Conservation (phyloP, 2,329 filamentous ascomycete species). For the Chrysoporthe puriensis region DNA sequence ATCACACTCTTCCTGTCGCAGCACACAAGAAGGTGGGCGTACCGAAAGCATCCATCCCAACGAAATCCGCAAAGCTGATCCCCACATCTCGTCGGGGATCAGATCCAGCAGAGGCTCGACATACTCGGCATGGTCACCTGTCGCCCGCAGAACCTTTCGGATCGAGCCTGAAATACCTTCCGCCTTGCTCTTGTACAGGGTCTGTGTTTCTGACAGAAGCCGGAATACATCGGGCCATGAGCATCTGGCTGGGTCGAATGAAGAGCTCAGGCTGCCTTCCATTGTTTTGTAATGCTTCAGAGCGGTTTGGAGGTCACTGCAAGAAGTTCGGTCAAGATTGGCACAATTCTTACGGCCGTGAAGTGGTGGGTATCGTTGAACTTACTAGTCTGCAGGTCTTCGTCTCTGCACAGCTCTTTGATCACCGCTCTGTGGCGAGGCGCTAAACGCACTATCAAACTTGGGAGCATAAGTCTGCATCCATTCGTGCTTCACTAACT, state of each 20-base stretch:
- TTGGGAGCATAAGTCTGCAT: neutral
- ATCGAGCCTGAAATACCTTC: neutral
- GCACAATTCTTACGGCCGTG: neutral
- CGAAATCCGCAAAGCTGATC: neutral
- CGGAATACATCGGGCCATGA: neutral
- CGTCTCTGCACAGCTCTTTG: neutral
- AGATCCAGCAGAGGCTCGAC: neutral
- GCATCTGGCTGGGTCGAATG: neutral
- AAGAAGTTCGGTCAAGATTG: neutral
- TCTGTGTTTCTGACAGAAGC: neutral
- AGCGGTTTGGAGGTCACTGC: neutral
- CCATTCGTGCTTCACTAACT: neutral
- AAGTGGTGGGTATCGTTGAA: neutral
- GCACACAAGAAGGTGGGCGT: neutral
- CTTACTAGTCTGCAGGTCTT: neutral
- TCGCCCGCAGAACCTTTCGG: neutral
- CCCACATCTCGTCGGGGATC: neutral
- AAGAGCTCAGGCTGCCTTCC: neutral
- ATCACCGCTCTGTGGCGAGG: neutral
- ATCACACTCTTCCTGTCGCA: neutral
- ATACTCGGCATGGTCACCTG: neutral
- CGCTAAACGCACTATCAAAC: neutral
- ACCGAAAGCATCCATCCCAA: neutral
- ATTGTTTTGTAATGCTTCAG: neutral
- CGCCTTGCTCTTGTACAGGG: neutral